Base-by-base conservation (phyloP, 768 basidiomycete species). In the Suillus paluster region DNA sequence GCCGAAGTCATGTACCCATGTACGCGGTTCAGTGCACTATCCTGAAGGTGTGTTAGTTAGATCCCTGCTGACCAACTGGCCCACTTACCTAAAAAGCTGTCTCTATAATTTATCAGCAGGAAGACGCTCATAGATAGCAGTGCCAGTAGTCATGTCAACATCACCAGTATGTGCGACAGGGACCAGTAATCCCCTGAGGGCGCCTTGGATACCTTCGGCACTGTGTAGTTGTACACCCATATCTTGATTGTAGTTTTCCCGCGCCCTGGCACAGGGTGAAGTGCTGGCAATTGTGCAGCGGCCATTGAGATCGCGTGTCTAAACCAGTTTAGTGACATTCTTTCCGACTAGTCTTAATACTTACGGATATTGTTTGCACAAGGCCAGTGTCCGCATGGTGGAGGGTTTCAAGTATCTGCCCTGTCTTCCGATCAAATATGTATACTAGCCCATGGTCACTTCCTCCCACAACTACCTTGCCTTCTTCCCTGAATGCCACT, bases 401-500 rank as follows among this genome's bases (percentile, higher is more conserved):
- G 11, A 61, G 33, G 17, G 30, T 59, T 60, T 4, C 52, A 36
- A 25, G 21, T 11, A 63, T 34, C 8, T 27, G 15, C 38, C 64
- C 59, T 9, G 56, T 9, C n/a, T 42, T 54, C 23, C 59, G 57
- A 0, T 66, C 46, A 3, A 64, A 66, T 3, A 66, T 10, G 14
- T 64, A 64, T 1, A 63, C 57, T 0, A 17, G 11, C 65, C n/a
- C 27, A 23, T 19, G 14, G 17, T 66, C 59, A 23, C 64, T 63
- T 4, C 64, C 49, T 1, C 61, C n/a, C 44, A 65, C 39, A 5
- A 65, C n/a, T 1, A 63, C 48, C 14, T 38, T 66, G 9, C 50
- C 14, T 1, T 64, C 59, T 15, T 66, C 60, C 4, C 57, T 49
- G 36, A 66, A 66, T 0, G 34, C 25, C 4, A 66, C 65, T 45